A percentile compares a stretch with the other conserved stretches of the same genome.
Evolutionary conservation across 495 filamentous ascomycete species (phyloP).

Genomic region (Daldinia decipiens): DNA sequence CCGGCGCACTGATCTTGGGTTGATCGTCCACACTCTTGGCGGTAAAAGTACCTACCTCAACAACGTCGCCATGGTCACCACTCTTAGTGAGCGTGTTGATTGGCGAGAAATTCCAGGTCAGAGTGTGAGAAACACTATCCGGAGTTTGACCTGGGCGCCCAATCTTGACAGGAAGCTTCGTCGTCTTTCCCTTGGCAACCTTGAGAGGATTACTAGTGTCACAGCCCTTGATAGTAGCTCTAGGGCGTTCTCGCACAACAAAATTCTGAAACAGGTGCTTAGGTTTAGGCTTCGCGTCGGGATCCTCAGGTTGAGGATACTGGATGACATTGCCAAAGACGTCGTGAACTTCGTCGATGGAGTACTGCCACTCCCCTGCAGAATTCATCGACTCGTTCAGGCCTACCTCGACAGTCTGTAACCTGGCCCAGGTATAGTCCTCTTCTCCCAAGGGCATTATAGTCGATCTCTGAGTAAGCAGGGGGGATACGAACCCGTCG

Average conservation of each 20-base stretch:
- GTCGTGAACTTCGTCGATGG: slow-evolving; percentile 90
- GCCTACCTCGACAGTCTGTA: slow-evolving; percentile 76
- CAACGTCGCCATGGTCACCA: slow-evolving; percentile 68
- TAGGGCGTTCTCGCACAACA: slow-evolving; percentile 86
- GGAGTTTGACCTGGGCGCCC: slow-evolving; percentile 66
- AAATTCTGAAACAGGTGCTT: slow-evolving; percentile 78
- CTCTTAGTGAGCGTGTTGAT: slow-evolving; percentile 69
- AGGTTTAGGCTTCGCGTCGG: slow-evolving; percentile 66
- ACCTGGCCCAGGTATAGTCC: slow-evolving; percentile 81
- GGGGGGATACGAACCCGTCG: slow-evolving; percentile 81
- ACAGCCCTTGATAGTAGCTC: slow-evolving; percentile 74
- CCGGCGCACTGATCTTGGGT: slow-evolving; percentile 74
- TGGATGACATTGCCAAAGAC: slow-evolving; percentile 86
- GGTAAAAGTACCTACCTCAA: slow-evolving; percentile 61
- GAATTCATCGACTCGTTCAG: slow-evolving; percentile 86
- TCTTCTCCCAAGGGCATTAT: slow-evolving; percentile 66
- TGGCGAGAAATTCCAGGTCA: slow-evolving; percentile 76
- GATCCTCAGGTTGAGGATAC: slow-evolving; percentile 76
- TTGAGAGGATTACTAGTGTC: slow-evolving; percentile 82
- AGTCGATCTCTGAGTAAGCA: slow-evolving; percentile 66
- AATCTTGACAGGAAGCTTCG: slow-evolving; percentile 78
- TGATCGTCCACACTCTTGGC: slow-evolving; percentile 61
- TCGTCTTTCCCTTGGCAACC: slow-evolving; percentile 75
- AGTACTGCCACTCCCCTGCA: slow-evolving; percentile 85
- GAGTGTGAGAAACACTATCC: slow-evolving; percentile 63